Base-by-base conservation (phyloP, 129 eudicot species). In the Kitagawia praeruptora region DNA sequence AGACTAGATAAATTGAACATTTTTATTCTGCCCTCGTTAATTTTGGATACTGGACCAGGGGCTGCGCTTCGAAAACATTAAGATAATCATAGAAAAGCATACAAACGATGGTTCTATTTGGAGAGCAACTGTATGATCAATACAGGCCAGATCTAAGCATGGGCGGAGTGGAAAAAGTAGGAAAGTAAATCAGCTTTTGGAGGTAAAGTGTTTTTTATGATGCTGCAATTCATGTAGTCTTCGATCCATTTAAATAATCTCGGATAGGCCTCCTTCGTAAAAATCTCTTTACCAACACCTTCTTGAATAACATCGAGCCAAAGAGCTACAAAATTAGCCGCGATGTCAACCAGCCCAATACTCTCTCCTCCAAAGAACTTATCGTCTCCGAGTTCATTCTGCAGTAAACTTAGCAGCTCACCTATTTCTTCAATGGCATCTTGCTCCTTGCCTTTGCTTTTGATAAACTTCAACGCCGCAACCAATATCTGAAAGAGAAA, bases 251-350 rank as follows among this genome's bases (percentile, higher is more conserved):
- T 28, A 38, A 76, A 27, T 41, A 83, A 44, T 2, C 18, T 44
- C 14, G 86, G 86, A 64, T 28, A 48, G 13, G 46, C 75, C 7
- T 74, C 82, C 39, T 74, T 63, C 16, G 9, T 1, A 53, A 53
- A 53, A 18, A 85, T 34, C 19, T 76, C 42, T 4, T 75, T 8
- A 19, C 74, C 86, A 5, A 54, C 2, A 3, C 76, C 18, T 34
- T 82, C 84, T 66, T 77, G 77, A 27, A 73, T 8, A 27, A 75
- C 49, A 64, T 69, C 66, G 39, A 77, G 78, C 86, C 89, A 86
- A 37, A 51, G 45, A 4, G 51, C 84, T 47, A 83, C 23, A 18
- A 71, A 2, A 40, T 39, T 40, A 71, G 75, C 75, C 3, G 25
- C 49, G 41, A 71, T 71, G 44, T 71, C 75, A 71, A 41, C 75